A percentile compares a stretch with the other conserved stretches of the same genome.
Conservation (phyloP, 1,284 basidiomycete genomes). For the Trametes versicolor region DNA sequence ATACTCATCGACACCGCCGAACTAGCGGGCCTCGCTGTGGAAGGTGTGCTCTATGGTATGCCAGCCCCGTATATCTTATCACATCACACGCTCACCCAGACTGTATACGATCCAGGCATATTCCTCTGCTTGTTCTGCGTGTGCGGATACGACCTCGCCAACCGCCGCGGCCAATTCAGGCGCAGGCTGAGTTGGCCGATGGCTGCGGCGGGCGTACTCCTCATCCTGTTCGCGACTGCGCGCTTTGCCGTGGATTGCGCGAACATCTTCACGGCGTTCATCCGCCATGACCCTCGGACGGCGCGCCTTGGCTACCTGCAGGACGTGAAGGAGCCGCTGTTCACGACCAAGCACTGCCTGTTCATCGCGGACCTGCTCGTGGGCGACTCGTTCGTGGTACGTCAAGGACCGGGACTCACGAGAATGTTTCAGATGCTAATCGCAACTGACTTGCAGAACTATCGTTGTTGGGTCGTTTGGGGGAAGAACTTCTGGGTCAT, state of each 20-base stretch:
- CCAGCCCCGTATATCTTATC: background rate
- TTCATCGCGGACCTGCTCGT: constrained; percentile 31
- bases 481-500: constrained; percentile 32
- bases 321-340: constrained; percentile 46
- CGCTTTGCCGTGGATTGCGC: constrained; percentile 31
- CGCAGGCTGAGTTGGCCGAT: constrained; percentile 28
- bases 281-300: constrained; percentile 46
- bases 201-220: constrained; percentile 21
- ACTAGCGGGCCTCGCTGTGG: constrained; percentile 23
- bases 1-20: constrained; percentile 30
- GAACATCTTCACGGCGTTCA: constrained; percentile 33
- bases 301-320: constrained; percentile 55
- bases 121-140: constrained; percentile 18
- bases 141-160: constrained; percentile 21
- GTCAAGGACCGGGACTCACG: too few relatives aligned
- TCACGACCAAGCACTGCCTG: constrained; percentile 31
- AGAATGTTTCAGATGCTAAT: background rate
- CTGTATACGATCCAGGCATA: constrained; percentile 15
- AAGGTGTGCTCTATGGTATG: constrained; percentile 27
- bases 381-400: constrained; percentile 35
- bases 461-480: constrained; percentile 38
- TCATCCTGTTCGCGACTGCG: constrained; percentile 32
- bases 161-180: constrained; percentile 1
- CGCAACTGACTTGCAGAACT: constrained; percentile 19
- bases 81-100: too few relatives aligned